These are phyloP conservation scores for Hypoxylon trugodes DNA, from an alignment of 495 filamentous ascomycete species.

Conservation along the genomic window DNA sequence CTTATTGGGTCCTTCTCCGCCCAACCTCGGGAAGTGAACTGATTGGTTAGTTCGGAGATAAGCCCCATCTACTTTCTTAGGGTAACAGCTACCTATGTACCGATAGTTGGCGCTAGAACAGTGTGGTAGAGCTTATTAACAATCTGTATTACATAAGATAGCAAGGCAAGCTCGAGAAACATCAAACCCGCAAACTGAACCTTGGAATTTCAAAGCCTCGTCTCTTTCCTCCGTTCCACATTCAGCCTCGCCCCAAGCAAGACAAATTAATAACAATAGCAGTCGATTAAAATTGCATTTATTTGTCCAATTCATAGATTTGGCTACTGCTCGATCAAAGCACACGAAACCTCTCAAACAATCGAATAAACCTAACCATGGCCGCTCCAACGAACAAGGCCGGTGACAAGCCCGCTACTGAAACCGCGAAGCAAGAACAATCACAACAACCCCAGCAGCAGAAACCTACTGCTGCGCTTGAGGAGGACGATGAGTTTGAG, in stretches of 20 bases:
- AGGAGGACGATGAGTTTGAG: constrained; percentile 99
- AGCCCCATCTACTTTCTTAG: too few species aligned
- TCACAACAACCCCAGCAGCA: constrained; percentile 37
- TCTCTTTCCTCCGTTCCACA: background rate
- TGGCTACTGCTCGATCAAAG: background rate
- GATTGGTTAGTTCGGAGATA: constrained; percentile 23
- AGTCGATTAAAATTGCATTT: too few species aligned
- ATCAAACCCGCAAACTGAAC: too few species aligned
- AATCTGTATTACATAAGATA: constrained; percentile 5
- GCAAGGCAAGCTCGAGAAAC: background rate
- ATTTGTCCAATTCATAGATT: background rate
- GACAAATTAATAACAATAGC: background rate
- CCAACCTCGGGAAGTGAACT: constrained; percentile 9
- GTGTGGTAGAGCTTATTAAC: too few species aligned
- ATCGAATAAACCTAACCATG: constrained; percentile 17
- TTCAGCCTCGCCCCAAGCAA: constrained; percentile 16
- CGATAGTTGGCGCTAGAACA: too few species aligned
- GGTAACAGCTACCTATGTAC: too few species aligned
- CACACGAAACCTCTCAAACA: background rate
- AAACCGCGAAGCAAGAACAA: constrained; percentile 55
- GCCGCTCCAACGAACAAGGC: constrained; percentile 38
- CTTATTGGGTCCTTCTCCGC: background rate
- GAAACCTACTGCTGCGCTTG: constrained; percentile 67
- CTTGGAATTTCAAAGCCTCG: too few species aligned
- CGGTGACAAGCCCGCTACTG: constrained; percentile 56